Evolutionary conservation across 2,329 filamentous ascomycete species (phyloP).

Genomic region (Penicillium psychrosexuale): DNA sequence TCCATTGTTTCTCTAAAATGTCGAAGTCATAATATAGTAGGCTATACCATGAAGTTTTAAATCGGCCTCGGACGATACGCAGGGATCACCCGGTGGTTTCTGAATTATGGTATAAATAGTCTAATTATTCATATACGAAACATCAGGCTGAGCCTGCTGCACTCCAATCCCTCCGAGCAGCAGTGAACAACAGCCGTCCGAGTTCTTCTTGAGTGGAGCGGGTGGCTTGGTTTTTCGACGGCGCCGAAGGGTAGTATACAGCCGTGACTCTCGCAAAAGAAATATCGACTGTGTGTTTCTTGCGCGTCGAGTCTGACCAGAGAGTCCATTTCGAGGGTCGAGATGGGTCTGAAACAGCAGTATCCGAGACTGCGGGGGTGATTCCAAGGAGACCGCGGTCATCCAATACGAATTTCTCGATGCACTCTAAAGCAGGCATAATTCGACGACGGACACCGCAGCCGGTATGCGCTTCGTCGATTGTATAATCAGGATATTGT

Average conservation of each 20-base stretch:
- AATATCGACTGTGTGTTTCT: slow-evolving; percentile 25
- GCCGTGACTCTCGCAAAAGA: slow-evolving; percentile 25
- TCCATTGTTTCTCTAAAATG: not conserved
- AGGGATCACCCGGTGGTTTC: not conserved
- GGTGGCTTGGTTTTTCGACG: slow-evolving; percentile 10
- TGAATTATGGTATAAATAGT: not conserved
- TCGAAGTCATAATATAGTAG: not conserved
- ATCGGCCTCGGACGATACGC: not conserved
- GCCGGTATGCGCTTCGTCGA: slow-evolving; percentile 41
- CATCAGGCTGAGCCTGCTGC: slow-evolving; percentile 9
- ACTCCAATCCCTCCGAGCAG: slow-evolving; percentile 37
- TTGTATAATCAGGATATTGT: slow-evolving; percentile 43
- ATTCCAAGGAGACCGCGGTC: slow-evolving; percentile 32
- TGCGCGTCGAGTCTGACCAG: slow-evolving; percentile 23
- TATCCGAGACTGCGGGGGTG: slow-evolving; percentile 15
- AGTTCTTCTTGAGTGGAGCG: slow-evolving; percentile 27
- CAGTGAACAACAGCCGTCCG: slow-evolving; percentile 36
- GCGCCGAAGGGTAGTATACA: slow-evolving; percentile 14
- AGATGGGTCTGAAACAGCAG: not conserved
- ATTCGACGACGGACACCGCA: slow-evolving; percentile 44
- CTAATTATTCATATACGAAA: not conserved
- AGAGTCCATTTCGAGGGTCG: slow-evolving; percentile 6
- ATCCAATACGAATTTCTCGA: slow-evolving; percentile 38
- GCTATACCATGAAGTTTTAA: not conserved
- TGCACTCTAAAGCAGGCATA: slow-evolving; percentile 38